Base-by-base conservation (phyloP, 164 flowering plant species). In the Tinospora cordifolia region DNA sequence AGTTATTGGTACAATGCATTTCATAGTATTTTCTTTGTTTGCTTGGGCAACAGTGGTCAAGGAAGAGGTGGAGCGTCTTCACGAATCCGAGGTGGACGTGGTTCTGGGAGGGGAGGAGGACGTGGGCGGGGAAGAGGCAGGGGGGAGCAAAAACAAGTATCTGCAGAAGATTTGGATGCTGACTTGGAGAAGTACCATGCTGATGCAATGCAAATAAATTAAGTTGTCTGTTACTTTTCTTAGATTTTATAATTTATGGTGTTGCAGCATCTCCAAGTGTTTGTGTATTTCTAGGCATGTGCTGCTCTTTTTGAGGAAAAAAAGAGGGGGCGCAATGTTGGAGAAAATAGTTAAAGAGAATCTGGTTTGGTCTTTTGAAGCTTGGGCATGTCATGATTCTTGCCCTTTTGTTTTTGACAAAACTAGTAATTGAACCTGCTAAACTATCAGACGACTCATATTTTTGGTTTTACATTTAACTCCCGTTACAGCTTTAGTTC, bases 111-210 rank as follows among this genome's bases (percentile, higher is more conserved):
- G 63, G 87, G 86, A 25, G 79, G 85, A 71, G 86, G 88, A 34
- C 27, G 69, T 2, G 78, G 78, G 15, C 67, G 77, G 15, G 75
- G 79, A 21, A 72, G 81, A 17, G 86, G 90, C 38, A 62, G 82
- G 30, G 83, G 88, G 39, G 79, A 82, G 67, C 77, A 77, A 62
- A 88, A 83, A 54, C 84, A 80, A 62, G 70, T 84, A 40, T 81
- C 88, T 74, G 83, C 84, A 12, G 85, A 83, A 27, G 90, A 83
- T 78, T 86, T 87, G 46, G 92, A 87, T 76, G 88, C 88, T 30
- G 92, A 87, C 69, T 69, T 87, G 75, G 92, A 86, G 51, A 87
- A 87, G 75, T 87, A 87, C 73, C 92, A 86, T 66, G 49, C 87
- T n/a, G 86, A 82, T 67, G 78, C 92, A 30, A 87, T 87, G 92